phyloP scores from a whole-genome alignment of 2,329 filamentous ascomycete species.

The Beauveria australis region DNA sequence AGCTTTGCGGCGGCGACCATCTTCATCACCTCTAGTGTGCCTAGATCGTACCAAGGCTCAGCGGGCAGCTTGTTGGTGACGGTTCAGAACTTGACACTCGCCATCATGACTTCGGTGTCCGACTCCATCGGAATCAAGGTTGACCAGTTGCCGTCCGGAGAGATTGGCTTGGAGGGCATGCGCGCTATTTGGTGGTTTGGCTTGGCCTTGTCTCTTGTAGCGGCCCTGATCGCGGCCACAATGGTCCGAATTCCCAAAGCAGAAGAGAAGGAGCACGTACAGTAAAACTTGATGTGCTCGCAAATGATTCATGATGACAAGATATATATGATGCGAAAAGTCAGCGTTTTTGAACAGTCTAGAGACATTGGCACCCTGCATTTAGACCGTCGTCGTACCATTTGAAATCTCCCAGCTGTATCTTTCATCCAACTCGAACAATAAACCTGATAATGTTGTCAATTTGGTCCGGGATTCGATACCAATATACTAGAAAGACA shows the following conservation, averaged over 20 bases:
- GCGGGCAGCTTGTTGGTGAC: conserved; percentile 38
- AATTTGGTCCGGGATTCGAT: no score
- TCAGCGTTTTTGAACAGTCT: no score
- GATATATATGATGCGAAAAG: no score
- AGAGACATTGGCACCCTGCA: no score
- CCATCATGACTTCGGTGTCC: conserved; percentile 30
- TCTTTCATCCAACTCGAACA: no score
- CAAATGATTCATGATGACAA: no score
- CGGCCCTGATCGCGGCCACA: conserved; percentile 7
- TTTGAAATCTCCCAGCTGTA: no score
- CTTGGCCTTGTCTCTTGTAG: conserved; percentile 6
- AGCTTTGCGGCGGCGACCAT: conserved; percentile 40
- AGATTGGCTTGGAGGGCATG: conserved; percentile 11
- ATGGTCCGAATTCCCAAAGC: conserved; percentile 12
- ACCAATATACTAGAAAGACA: no score
- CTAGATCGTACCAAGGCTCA: conserved; percentile 36
- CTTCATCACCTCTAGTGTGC: conserved; percentile 38
- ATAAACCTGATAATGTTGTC: no score
- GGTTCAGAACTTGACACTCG: conserved; percentile 36
- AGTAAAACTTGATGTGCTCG: conserved; percentile 3
- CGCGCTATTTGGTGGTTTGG: conserved; percentile 13
- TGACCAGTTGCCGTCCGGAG: conserved; percentile 2
- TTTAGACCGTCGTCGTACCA: no score
- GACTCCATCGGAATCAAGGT: conserved; percentile 23
- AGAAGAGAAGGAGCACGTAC: conserved; percentile 12